Evolutionary conservation across 2,329 filamentous ascomycete species (phyloP), one percentile per base, ranked within the genome.

Genomic region (Colletotrichum falcatum): DNA sequence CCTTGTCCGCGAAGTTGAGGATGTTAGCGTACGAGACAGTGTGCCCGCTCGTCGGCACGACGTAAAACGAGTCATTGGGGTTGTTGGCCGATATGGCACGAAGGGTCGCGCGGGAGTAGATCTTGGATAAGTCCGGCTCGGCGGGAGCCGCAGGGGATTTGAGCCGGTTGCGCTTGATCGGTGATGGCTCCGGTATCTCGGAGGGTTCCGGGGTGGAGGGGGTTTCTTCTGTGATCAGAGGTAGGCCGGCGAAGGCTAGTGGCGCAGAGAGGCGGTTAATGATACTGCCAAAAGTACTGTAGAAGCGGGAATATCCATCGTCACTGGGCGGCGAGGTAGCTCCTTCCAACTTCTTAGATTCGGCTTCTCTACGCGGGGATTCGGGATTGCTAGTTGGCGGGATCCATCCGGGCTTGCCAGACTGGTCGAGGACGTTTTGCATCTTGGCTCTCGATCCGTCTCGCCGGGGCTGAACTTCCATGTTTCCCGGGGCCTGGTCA

Each of bases 1-100:
- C 90, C 76, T 91, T 91, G 73, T 90, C 88, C 44, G 88, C 89
- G 74, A 89, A 91, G 51, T 85, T 91, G 26, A 97, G 84, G 62
- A 99, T 98, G 72, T 92, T 94, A 54, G 96, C 95, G 77, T 98
- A 99, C 0, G 94, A 96, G 71, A 95, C 92, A 3, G 94, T 98
- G 73, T 95, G 94, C 6, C 96, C 95, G 23, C 93, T 94, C 0
- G 93, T 93, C 5, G 95, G 96, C 1, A 99, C 96, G 1, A 98
- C 92, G 79, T 98, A 98, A 83, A 99, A 99, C 11, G 93, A 96
- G 75, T 93, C 92, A 69, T 86, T 88, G 20, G 88, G 83, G 20
- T 87, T 86, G 35, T 90, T 87, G 0, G 89, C 89, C 26, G 90
- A 87, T 51, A 97, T 87, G 0, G 95, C 94, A 61, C 91, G 89